Percentiles rank a stretch among this genome's conserved stretches.
Conservation (phyloP, 208 protist species). For the Acanthamoeba triangularis region DNA sequence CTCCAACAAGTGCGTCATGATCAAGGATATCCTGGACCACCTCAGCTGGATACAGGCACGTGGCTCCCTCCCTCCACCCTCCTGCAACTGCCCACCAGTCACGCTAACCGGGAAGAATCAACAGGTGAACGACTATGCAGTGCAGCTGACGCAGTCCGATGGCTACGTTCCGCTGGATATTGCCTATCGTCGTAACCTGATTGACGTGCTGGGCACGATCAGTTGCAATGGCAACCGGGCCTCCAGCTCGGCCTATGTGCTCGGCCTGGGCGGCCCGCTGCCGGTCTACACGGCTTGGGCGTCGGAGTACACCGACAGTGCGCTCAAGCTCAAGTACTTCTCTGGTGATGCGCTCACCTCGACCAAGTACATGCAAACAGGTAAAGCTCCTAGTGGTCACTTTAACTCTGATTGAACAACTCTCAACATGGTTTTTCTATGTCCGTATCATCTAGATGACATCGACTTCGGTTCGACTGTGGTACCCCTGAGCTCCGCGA, state of each 20-base stretch:
- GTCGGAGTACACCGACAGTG: not conserved
- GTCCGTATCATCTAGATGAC: not conserved
- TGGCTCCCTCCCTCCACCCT: not conserved
- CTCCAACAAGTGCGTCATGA: not conserved
- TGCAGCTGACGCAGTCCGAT: not conserved
- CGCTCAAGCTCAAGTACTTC: conserved; percentile 31
- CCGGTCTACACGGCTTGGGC: conserved; percentile 11
- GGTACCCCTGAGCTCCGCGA: not conserved
- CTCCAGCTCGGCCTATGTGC: not conserved
- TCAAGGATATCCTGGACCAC: not conserved
- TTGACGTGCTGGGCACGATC: conserved; percentile 8
- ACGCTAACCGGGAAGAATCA: not conserved
- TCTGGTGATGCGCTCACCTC: not conserved
- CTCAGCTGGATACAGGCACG: not conserved
- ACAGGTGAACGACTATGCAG: conserved; percentile 39
- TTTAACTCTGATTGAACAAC: too few relatives aligned
- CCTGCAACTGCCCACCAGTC: too few relatives aligned
- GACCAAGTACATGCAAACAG: not conserved
- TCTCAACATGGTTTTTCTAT: not conserved
- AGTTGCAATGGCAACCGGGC: not conserved
- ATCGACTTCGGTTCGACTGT: not conserved
- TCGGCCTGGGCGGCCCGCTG: not conserved
- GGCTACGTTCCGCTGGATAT: not conserved
- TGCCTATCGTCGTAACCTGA: not conserved
- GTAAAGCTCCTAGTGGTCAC: not conserved